Conservation (phyloP, 2,329 filamentous ascomycete species). For the Westerdykella sp. region DNA sequence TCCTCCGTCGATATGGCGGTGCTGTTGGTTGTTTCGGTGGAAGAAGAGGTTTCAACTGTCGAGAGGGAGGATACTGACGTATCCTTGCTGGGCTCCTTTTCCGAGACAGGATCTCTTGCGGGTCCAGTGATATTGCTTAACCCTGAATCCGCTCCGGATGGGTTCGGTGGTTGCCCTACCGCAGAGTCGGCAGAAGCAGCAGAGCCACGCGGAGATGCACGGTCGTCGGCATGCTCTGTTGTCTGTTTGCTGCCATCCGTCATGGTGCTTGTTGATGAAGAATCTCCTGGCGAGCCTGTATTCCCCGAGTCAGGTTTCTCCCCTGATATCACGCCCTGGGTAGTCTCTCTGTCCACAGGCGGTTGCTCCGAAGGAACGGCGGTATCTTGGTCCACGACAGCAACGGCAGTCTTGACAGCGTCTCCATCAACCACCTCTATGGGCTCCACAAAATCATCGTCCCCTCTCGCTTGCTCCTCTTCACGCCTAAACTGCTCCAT, state of each 20-base stretch:
- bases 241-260: too few species aligned
- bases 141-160: neutral
- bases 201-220: neutral
- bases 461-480: slow-evolving; percentile 57
- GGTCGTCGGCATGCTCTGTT: neutral
- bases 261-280: neutral
- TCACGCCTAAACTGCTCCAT: slow-evolving; percentile 92
- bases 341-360: slow-evolving; percentile 13
- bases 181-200: neutral
- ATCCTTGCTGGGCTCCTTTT: neutral
- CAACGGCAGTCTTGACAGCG: slow-evolving; percentile 32
- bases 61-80: neutral
- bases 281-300: neutral
- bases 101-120: neutral
- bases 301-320: slow-evolving; percentile 2
- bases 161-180: slow-evolving; percentile 1
- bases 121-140: neutral
- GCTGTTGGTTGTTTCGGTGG: neutral
- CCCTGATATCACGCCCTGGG: slow-evolving; percentile 1
- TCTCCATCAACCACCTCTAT: slow-evolving; percentile 40
- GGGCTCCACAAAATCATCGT: slow-evolving; percentile 58
- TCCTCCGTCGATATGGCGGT: slow-evolving; percentile 1
- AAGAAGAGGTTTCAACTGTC: neutral
- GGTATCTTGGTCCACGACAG: slow-evolving; percentile 22
- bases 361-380: slow-evolving; percentile 15